Conservation (phyloP, 2,329 filamentous ascomycete genomes). For the Teratosphaeriaceae sp. region DNA sequence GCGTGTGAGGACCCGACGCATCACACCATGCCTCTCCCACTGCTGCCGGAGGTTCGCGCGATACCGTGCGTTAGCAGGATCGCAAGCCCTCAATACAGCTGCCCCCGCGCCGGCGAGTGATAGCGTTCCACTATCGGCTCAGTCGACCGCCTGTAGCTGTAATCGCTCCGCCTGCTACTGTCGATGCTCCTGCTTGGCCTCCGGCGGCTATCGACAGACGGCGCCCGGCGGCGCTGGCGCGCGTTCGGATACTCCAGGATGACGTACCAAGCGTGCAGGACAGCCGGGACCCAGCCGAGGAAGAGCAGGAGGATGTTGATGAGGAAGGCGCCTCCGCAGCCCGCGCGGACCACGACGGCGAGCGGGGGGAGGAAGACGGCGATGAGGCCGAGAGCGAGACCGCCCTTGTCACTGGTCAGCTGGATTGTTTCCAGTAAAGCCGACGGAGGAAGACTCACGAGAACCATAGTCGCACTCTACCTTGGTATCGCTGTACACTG, state of each 20-base stretch:
- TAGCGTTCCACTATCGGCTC: not conserved
- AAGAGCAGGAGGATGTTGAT: conserved; percentile 87
- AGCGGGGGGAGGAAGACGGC: conserved; percentile 82
- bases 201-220: not conserved
- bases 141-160: not conserved
- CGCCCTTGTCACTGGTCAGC: too few relatives aligned
- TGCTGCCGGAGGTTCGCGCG: too few relatives aligned
- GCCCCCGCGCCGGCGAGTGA: not conserved
- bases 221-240: not conserved
- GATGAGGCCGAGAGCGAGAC: conserved; percentile 46
- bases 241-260: conserved; percentile 3
- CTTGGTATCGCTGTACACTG: too few relatives aligned
- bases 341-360: conserved; percentile 83
- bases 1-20: too few relatives aligned
- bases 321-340: conserved; percentile 73
- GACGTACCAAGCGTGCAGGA: conserved; percentile 77
- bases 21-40: too few relatives aligned
- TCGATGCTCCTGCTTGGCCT: not conserved
- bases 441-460: too few relatives aligned
- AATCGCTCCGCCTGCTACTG: not conserved
- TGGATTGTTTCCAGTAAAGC: too few relatives aligned
- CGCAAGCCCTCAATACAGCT: not conserved
- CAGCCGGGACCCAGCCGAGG: conserved; percentile 52
- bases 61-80: too few relatives aligned
- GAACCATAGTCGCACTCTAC: too few relatives aligned